A percentile compares a stretch with the other conserved stretches of the same genome.
Conservation (phyloP, 768 basidiomycete genomes). For the Agaricus sinodeliciosus region DNA sequence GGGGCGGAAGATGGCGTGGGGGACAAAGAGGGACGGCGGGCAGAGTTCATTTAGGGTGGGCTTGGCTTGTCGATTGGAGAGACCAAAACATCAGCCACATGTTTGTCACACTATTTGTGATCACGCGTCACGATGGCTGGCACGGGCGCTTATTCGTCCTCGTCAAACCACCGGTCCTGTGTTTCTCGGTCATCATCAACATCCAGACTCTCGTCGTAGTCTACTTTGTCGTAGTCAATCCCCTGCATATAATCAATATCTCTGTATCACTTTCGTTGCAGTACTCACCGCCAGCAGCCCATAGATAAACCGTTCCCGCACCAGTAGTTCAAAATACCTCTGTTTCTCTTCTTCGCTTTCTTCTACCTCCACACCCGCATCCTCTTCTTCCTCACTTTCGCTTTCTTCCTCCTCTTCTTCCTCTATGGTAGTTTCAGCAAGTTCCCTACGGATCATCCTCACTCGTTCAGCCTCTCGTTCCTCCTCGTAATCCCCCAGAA, state of each 20-base stretch:
- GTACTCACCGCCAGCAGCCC: slow-evolving; percentile 62
- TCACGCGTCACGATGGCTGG: background rate
- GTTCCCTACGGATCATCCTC: slow-evolving; percentile 35
- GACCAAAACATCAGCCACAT: slow-evolving; percentile 6
- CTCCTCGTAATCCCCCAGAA: slow-evolving; percentile 72
- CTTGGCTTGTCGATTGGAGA: slow-evolving; percentile 12
- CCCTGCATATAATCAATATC: slow-evolving; percentile 31
- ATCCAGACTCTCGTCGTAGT: slow-evolving; percentile 73
- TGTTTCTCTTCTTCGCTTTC: slow-evolving; percentile 47
- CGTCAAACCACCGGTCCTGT: slow-evolving; percentile 72
- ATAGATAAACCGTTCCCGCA: slow-evolving; percentile 72
- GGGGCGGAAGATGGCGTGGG: slow-evolving; percentile 13
- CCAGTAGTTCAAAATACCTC: slow-evolving; percentile 46
- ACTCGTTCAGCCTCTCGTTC: slow-evolving; percentile 66
- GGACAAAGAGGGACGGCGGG: slow-evolving; percentile 12
- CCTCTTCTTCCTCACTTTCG: slow-evolving; percentile 20
- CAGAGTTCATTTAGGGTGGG: slow-evolving; percentile 40
- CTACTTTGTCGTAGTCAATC: slow-evolving; percentile 63
- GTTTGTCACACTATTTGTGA: slow-evolving; percentile 8
- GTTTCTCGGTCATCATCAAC: slow-evolving; percentile 49
- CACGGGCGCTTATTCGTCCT: slow-evolving; percentile 39
- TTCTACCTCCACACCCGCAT: slow-evolving; percentile 16
- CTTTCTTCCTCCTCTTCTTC: slow-evolving; percentile 63
- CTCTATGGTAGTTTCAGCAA: slow-evolving; percentile 39
- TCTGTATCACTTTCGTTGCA: background rate